These are phyloP conservation scores for Gossypium laxum DNA, from an alignment of 441 rosid species.

Conservation along the genomic window DNA sequence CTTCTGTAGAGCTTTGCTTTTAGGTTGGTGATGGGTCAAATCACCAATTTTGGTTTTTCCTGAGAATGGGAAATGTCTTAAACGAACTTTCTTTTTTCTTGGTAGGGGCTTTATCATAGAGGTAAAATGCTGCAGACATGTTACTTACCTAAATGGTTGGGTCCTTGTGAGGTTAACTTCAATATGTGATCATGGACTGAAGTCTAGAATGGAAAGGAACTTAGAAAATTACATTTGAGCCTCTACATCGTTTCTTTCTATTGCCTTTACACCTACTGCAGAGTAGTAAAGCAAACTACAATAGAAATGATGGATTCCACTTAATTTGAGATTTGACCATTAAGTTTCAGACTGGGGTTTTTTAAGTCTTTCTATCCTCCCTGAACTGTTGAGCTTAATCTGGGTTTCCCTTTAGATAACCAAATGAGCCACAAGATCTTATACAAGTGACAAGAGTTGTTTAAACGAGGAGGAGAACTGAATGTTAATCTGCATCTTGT, in stretches of 20 bases:
- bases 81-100: neutral
- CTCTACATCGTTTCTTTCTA: neutral
- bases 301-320: neutral
- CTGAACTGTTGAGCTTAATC: neutral
- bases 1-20: conserved; percentile 15
- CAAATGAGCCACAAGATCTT: neutral
- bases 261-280: neutral
- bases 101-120: conserved; percentile 2
- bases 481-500: neutral
- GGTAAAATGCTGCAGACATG: conserved; percentile 15
- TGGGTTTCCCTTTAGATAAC: neutral
- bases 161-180: conserved; percentile 19
- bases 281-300: neutral
- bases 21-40: conserved; percentile 28
- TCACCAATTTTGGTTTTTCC: conserved; percentile 22
- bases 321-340: neutral
- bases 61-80: conserved; percentile 9
- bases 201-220: conserved; percentile 2
- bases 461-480: conserved; percentile 2
- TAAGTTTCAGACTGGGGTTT: neutral
- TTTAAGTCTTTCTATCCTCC: neutral
- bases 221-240: conserved; percentile 5
- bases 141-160: conserved; percentile 10
- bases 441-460: neutral
- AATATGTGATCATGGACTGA: conserved; percentile 21